Base-by-base conservation (phyloP, 371 early-diverging fungal species). In the Amoeboradix gromovi region DNA sequence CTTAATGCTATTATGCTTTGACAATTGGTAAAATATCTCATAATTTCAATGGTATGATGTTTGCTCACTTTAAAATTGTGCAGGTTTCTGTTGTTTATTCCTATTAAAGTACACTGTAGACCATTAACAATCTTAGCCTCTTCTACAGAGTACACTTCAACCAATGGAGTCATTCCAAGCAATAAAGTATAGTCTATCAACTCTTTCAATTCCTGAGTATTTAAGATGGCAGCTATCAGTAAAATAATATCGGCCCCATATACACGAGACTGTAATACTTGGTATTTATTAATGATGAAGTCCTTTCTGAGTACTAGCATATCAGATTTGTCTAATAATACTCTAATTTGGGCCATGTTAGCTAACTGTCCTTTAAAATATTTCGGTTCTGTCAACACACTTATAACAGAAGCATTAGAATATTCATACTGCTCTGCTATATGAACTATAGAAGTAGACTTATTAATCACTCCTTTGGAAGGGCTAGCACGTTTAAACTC, bases 401-500 rank as follows among this genome's bases (percentile, higher is more conserved):
- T 91, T 71, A 96, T 92, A 1, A 84, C 91, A 22, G 88, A 80
- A 0, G 94, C 94, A 29, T 93, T 92, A 0, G 87, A 90, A 16
- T 79, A 76, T 0, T 92, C 91, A 71, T 96, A 96, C 72, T 89
- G 89, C 67, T 84, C 81, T 5, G 88, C 87, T 0, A 93, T 90
- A 73, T 90, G 87, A n/a, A n/a, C n/a, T n/a, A n/a, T n/a, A n/a
- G n/a, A n/a, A 2, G 86, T 90, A 17, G 74, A 74, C 29, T 84
- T 73, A 71, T 87, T 84, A 70, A 96, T 94, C 70, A 85, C 80
- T 28, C 94, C 94, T 75, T 93, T 94, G 78, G 90, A 90, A 0
- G 97, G 97, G 17, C 91, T 91, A 0, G 97, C 94, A 68, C 97
- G 85, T 79, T 96, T 96, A 76, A 96, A 84, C 78, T 96, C 97